A percentile compares a stretch with the other conserved stretches of the same genome.
These are phyloP conservation scores for Linnemannia elongata DNA, from an alignment of 192 early-diverging fungal genomes.

Conservation along the genomic window DNA sequence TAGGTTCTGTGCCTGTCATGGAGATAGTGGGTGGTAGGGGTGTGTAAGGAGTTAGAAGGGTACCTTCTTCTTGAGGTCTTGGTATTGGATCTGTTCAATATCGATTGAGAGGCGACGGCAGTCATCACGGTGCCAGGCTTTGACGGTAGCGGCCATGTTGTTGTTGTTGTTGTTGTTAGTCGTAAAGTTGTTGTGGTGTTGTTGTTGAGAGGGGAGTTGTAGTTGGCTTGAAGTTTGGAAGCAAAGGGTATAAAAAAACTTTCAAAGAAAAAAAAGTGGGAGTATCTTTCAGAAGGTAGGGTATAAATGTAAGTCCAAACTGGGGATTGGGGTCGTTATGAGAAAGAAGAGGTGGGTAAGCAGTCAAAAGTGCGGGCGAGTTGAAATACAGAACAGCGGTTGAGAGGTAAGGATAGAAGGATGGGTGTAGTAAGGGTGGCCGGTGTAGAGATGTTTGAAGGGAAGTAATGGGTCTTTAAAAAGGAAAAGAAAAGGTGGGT, in stretches of 20 bases:
- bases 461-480: constrained; percentile 1
- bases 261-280: not conserved
- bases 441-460: not conserved
- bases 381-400: not conserved
- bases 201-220: not conserved
- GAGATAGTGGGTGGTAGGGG: no score
- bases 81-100: constrained; percentile 52
- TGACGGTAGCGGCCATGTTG: constrained; percentile 49
- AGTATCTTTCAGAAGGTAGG: not conserved
- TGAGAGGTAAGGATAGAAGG: not conserved
- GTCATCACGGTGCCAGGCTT: constrained; percentile 52
- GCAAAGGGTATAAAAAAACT: not conserved
- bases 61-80: constrained; percentile 55
- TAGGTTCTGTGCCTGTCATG: not conserved
- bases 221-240: not conserved
- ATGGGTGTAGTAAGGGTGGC: not conserved
- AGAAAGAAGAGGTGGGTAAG: not conserved
- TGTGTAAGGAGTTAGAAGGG: not conserved
- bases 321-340: not conserved
- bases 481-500: not conserved
- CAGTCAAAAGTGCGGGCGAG: not conserved
- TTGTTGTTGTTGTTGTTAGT: not conserved
- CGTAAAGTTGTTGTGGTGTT: not conserved
- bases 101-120: constrained; percentile 54
- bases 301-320: not conserved